Evolutionary conservation across 495 filamentous ascomycete species (phyloP).

Genomic region (Aspergillus wentii): DNA sequence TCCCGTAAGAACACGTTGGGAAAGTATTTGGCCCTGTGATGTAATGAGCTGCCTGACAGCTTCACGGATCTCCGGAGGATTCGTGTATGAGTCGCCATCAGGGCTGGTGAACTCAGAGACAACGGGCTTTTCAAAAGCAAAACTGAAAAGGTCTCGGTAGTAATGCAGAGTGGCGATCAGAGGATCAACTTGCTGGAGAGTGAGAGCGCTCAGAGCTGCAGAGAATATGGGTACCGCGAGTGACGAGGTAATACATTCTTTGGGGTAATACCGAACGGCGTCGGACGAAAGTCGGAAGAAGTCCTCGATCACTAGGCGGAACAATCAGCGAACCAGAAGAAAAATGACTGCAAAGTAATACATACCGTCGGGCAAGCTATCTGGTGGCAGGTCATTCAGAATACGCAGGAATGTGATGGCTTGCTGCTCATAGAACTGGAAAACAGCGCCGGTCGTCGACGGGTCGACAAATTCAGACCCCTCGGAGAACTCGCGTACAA

Average conservation of each 20-base stretch:
- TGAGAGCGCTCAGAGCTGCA: slow-evolving; percentile 77
- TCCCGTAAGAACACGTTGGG: slow-evolving; percentile 83
- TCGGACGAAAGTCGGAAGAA: slow-evolving; percentile 92
- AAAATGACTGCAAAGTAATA: slow-evolving; percentile 3
- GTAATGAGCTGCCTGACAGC: slow-evolving; percentile 68
- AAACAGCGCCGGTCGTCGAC: slow-evolving; percentile 81
- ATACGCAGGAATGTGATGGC: slow-evolving; percentile 79
- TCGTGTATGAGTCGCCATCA: slow-evolving; percentile 40
- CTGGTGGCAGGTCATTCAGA: slow-evolving; percentile 79
- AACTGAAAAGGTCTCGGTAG: slow-evolving; percentile 86
- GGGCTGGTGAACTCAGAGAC: slow-evolving; percentile 58
- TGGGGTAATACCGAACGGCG: slow-evolving; percentile 86
- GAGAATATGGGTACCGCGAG: slow-evolving; percentile 80
- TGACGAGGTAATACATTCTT: slow-evolving; percentile 68
- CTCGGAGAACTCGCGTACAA: slow-evolving; percentile 90
- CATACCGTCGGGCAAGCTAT: slow-evolving; percentile 81
- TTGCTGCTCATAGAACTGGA: slow-evolving; percentile 91
- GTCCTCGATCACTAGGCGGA: slow-evolving; percentile 90
- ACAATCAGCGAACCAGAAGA: neutral
- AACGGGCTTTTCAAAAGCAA: slow-evolving; percentile 72
- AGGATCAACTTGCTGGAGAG: slow-evolving; percentile 84
- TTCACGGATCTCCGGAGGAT: slow-evolving; percentile 57
- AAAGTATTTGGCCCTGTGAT: slow-evolving; percentile 68
- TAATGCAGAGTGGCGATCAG: slow-evolving; percentile 89
- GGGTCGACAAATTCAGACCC: slow-evolving; percentile 79